Evolutionary conservation across 2,329 filamentous ascomycete species (phyloP).

Genomic region (Thielaviopsis euricoi): DNA sequence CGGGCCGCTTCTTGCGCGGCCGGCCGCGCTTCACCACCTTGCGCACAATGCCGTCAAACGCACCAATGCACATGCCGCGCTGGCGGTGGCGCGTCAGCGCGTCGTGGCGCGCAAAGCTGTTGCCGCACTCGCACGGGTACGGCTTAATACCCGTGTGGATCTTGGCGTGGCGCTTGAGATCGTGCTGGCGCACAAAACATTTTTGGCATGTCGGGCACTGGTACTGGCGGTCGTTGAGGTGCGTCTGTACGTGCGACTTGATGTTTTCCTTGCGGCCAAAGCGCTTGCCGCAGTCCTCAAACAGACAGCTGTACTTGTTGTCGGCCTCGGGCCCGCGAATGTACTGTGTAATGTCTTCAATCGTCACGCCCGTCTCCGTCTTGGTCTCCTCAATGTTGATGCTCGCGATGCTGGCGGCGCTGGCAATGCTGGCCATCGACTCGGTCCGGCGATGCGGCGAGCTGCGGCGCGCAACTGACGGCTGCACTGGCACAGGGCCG

Average conservation of each 20-base stretch:
- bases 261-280: slow-evolving; percentile 99
- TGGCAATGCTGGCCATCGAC: slow-evolving; percentile 40
- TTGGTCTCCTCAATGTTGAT: slow-evolving; percentile 50
- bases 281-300: slow-evolving; percentile 63
- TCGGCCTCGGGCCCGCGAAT: slow-evolving; percentile 61
- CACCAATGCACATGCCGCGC: slow-evolving; percentile 89
- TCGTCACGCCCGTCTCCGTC: slow-evolving; percentile 67
- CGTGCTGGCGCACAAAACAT: slow-evolving; percentile 92
- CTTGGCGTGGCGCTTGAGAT: slow-evolving; percentile 92
- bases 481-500: background rate
- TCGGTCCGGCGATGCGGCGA: slow-evolving; percentile 37
- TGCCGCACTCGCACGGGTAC: slow-evolving; percentile 85
- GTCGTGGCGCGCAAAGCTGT: slow-evolving; percentile 88
- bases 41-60: slow-evolving; percentile 61
- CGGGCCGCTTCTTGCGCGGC: slow-evolving; percentile 44
- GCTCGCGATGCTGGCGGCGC: slow-evolving; percentile 41
- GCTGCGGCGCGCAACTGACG: slow-evolving; percentile 13
- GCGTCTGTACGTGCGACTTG: slow-evolving; percentile 94
- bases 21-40: slow-evolving; percentile 47
- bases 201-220: slow-evolving; percentile 86
- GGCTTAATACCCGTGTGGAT: slow-evolving; percentile 95
- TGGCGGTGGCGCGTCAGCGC: slow-evolving; percentile 88
- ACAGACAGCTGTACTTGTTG: slow-evolving; percentile 66
- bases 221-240: slow-evolving; percentile 90
- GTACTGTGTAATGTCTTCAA: slow-evolving; percentile 65